Base-by-base conservation (phyloP, 108 stramenopile genomes). In the Discostella stelligeroides region DNA sequence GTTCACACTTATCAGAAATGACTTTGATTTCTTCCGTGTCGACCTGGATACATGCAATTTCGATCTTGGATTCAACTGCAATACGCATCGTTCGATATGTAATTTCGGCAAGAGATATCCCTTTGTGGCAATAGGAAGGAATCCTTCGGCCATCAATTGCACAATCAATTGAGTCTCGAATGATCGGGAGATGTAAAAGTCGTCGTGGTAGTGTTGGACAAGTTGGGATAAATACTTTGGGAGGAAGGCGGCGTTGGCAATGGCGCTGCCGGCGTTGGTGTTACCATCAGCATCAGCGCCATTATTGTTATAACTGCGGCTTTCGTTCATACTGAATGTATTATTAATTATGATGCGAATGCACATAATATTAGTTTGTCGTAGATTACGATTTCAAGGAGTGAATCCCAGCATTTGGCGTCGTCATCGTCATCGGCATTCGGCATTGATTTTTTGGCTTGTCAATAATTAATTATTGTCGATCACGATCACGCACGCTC, bases 111-210 rank as follows among this genome's bases (percentile, higher is more conserved):
- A 45, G 30, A 96, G 55, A 9, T 84, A 59, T 24, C 66, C 47
- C 18, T 49, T 43, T 10, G 80, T 85, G 23, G 91, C 95, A 41
- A 96, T 94, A 15, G 95, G 92, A 38, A 96, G 81, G 66, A 94
- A 96, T 7, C 95, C 95, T 66, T 89, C 86, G 10, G 75, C 54
- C 88, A 93, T 93, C 15, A 94, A 82, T 67, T 87, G 85, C n/a
- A 80, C 85, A 8, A 96, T 63, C 10, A 96, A 46, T 25, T 73
- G 51, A 0, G 79, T 78, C 38, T 93, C 83, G 66, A 87, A 94
- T 20, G 80, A 62, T 13, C 45, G 79, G 20, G 87, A 75, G 20
- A 81, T 73, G 48, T 84, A 94, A 69, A 94, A 91, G 37, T 94
- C 92, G 21, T 83, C 87, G 58, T 86, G 81, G 48, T 88, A 81